Conservation (phyloP, 495 filamentous ascomycete genomes). For the Extremus antarcticus region DNA sequence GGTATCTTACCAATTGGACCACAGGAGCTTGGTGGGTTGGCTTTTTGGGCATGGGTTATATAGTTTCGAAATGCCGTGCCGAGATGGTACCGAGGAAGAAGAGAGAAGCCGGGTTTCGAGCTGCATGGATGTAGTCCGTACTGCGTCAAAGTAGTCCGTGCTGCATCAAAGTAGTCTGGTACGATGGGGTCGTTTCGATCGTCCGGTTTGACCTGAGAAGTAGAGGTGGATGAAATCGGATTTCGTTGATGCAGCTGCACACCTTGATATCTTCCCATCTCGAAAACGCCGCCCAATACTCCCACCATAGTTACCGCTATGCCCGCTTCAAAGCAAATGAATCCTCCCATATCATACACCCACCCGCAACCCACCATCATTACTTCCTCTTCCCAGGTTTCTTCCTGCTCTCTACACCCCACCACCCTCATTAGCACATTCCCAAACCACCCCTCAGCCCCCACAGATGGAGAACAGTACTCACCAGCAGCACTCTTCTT, state of each 20-base stretch:
- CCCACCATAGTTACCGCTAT: background rate
- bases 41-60: no score
- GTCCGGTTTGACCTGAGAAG: no score
- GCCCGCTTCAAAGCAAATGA: background rate
- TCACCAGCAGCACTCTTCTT: slow-evolving; percentile 49
- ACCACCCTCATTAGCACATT: background rate
- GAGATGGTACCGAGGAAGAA: no score
- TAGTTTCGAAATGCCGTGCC: no score
- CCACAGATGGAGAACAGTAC: background rate
- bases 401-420: background rate
- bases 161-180: no score
- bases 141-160: no score
- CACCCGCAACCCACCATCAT: background rate
- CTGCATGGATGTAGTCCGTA: no score
- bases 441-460: background rate
- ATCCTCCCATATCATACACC: background rate
- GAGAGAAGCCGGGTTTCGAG: no score
- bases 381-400: background rate
- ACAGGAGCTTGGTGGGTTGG: no score
- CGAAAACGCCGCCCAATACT: background rate
- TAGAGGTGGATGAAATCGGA: no score
- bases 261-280: background rate
- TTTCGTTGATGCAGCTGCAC: background rate
- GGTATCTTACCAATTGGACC: no score
- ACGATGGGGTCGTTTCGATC: no score